phyloP scores from a whole-genome alignment of 2,329 filamentous ascomycete species.

The Penicillium sp. region DNA sequence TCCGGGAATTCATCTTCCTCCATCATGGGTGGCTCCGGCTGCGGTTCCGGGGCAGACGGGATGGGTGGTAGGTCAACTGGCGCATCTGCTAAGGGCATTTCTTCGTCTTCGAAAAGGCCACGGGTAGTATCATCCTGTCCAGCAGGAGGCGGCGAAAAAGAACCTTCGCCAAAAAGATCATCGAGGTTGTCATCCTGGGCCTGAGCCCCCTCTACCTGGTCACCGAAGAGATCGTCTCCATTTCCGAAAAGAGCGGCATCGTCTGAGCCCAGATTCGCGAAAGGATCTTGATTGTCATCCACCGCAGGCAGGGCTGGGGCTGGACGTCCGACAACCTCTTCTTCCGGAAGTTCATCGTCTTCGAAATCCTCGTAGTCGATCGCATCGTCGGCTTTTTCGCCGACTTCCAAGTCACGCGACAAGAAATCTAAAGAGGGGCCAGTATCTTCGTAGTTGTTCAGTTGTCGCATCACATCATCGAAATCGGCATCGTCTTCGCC shows the following conservation, averaged over 20 bases:
- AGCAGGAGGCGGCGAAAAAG: slow-evolving; percentile 35
- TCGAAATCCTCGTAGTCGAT: slow-evolving; percentile 88
- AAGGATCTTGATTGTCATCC: slow-evolving; percentile 55
- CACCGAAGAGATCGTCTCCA: slow-evolving; percentile 29
- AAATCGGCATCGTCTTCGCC: slow-evolving; percentile 42
- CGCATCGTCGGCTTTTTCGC: slow-evolving; percentile 87
- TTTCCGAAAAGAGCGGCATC: slow-evolving; percentile 42
- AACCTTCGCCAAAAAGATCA: slow-evolving; percentile 50
- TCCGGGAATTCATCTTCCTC: slow-evolving; percentile 30
- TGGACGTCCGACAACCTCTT: slow-evolving; percentile 32
- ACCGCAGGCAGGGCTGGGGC: slow-evolving; percentile 37
- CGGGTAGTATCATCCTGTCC: slow-evolving; percentile 33
- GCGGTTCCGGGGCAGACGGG: slow-evolving; percentile 17
- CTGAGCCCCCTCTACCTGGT: slow-evolving; percentile 25
- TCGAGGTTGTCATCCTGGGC: slow-evolving; percentile 44
- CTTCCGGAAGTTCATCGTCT: slow-evolving; percentile 83
- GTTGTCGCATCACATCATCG: slow-evolving; percentile 43
- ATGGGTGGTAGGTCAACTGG: slow-evolving; percentile 22
- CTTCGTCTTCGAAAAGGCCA: slow-evolving; percentile 37
- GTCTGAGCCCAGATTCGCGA: slow-evolving; percentile 32
- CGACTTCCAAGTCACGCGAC: slow-evolving; percentile 44
- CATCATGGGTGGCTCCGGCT: slow-evolving; percentile 29
- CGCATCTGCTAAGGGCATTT: slow-evolving; percentile 17
- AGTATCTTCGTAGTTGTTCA: slow-evolving; percentile 40
- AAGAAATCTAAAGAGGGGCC: slow-evolving; percentile 43